These are phyloP conservation scores for Inga oerstediana DNA, from an alignment of 306 rosid genomes.

Conservation along the genomic window DNA sequence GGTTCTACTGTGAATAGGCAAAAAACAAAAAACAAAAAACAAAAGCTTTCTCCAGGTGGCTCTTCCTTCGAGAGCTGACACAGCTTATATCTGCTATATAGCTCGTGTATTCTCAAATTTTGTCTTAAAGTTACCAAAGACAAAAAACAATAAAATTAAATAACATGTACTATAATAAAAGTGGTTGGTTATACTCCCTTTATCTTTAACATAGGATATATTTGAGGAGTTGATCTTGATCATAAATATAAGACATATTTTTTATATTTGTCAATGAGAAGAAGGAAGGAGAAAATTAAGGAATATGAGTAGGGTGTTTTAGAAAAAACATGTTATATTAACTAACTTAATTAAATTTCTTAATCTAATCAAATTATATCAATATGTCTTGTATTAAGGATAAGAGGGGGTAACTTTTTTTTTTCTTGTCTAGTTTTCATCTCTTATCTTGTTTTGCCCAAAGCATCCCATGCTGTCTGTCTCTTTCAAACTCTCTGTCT, in stretches of 20 bases:
- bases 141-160: conserved; percentile 10
- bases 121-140: conserved; percentile 47
- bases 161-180: conserved; percentile 39
- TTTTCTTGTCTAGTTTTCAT: neutral
- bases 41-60: conserved; percentile 30
- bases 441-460: conserved; percentile 39
- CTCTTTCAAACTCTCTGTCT: conserved; percentile 41
- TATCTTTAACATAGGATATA: too few species aligned
- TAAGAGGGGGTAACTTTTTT: conserved; percentile 10
- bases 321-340: too few species aligned
- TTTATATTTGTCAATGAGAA: too few species aligned
- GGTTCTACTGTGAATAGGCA: conserved; percentile 30
- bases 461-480: conserved; percentile 36
- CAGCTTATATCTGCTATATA: conserved; percentile 29
- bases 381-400: too few species aligned
- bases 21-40: neutral
- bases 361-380: too few species aligned
- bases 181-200: neutral
- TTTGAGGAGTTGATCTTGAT: too few species aligned
- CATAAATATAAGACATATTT: too few species aligned
- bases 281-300: too few species aligned
- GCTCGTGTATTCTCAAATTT: conserved; percentile 38
- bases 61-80: conserved; percentile 44
- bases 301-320: too few species aligned
- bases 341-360: too few species aligned